These are phyloP conservation scores for Pyrenopolyporus hunteri DNA, from an alignment of 495 filamentous ascomycete genomes.

Conservation along the genomic window DNA sequence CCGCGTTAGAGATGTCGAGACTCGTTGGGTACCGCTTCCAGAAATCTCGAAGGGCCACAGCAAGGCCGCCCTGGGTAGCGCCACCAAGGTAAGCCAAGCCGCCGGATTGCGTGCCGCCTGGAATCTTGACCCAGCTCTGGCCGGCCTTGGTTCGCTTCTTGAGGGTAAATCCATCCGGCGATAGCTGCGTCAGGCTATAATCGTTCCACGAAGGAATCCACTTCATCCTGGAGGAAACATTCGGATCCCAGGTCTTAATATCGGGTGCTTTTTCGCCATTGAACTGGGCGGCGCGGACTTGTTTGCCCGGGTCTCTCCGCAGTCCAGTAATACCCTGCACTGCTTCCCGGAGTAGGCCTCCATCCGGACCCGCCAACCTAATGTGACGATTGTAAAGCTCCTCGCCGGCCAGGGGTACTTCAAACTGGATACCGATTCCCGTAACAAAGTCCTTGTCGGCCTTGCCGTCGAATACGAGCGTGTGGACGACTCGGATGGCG, in stretches of 20 bases:
- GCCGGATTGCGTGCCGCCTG: conserved; percentile 51
- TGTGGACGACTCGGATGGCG: conserved; percentile 47
- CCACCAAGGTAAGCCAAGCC: conserved; percentile 56
- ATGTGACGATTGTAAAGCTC: conserved; percentile 51
- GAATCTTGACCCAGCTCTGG: conserved; percentile 57
- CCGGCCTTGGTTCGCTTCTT: conserved; percentile 57
- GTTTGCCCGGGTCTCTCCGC: conserved; percentile 46
- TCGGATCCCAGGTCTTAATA: conserved; percentile 45
- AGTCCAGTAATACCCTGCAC: conserved; percentile 52
- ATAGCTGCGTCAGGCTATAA: conserved; percentile 54
- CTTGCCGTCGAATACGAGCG: conserved; percentile 47
- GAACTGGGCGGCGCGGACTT: conserved; percentile 45
- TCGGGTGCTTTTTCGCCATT: conserved; percentile 43
- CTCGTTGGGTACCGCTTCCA: conserved; percentile 59
- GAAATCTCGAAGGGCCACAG: conserved; percentile 55
- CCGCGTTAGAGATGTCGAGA: conserved; percentile 51
- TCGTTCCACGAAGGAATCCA: conserved; percentile 58
- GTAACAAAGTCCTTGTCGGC: conserved; percentile 46
- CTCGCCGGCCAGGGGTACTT: conserved; percentile 47
- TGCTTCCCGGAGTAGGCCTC: conserved; percentile 49
- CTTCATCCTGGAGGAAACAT: conserved; percentile 45
- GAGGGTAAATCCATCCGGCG: conserved; percentile 57
- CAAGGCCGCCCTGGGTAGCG: conserved; percentile 53
- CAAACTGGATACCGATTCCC: conserved; percentile 49
- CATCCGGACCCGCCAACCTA: conserved; percentile 46